Percentiles rank a stretch among this genome's conserved stretches.
Evolutionary conservation across 371 early-diverging fungal genomes (phyloP).

Genomic region (Rhizopus microsporus): DNA sequence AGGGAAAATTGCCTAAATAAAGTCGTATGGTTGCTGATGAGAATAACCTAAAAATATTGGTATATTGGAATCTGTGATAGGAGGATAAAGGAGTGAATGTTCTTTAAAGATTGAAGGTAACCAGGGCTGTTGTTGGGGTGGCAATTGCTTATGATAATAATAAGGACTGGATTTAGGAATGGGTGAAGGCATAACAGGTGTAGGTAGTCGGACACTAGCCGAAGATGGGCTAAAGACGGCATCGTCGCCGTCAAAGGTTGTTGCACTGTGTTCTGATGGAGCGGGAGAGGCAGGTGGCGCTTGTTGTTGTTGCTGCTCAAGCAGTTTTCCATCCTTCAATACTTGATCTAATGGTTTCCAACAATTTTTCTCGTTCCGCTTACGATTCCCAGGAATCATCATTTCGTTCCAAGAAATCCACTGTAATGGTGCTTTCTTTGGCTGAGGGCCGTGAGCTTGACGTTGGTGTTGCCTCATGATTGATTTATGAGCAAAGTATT

Average conservation of each 20-base stretch:
- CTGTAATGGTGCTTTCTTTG: constrained; percentile 27
- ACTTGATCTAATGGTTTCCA: constrained; percentile 3
- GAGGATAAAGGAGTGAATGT: not conserved
- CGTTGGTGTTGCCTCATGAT: constrained; percentile 58
- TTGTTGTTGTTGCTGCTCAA: not conserved
- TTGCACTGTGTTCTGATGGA: constrained; percentile 18
- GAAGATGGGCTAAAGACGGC: too few relatives aligned
- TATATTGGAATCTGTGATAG: too few relatives aligned
- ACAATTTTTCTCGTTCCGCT: not conserved
- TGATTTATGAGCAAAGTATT: constrained; percentile 63
- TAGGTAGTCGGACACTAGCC: too few relatives aligned
- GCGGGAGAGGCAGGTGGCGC: constrained; percentile 15
- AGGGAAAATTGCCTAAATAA: too few relatives aligned
- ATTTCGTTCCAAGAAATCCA: constrained; percentile 37
- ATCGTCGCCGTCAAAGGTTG: constrained; percentile 15
- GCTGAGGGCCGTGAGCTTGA: constrained; percentile 19
- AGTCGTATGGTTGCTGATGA: not conserved
- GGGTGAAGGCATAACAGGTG: not conserved
- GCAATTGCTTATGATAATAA: not conserved
- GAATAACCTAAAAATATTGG: not conserved
- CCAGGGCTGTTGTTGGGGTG: not conserved
- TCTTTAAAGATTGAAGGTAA: not conserved
- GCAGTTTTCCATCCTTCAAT: constrained; percentile 10
- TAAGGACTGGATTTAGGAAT: not conserved
- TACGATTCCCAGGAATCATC: not conserved